Evolutionary conservation across 2,329 filamentous ascomycete species (phyloP).

Genomic region (Ascochyta viciae-villosae): DNA sequence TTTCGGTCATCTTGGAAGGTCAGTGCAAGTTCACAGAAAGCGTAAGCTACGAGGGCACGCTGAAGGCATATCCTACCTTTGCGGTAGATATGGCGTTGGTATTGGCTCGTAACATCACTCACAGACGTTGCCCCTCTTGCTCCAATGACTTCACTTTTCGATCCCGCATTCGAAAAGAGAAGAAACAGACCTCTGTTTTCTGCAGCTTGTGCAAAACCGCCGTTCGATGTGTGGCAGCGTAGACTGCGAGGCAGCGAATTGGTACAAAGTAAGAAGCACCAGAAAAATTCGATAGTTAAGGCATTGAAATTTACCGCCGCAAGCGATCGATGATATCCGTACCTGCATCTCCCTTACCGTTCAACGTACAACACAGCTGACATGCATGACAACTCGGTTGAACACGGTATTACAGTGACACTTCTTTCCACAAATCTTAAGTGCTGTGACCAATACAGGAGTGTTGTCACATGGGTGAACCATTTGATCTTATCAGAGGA

Average conservation of each 20-base stretch:
- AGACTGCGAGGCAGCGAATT: too few species aligned
- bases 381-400: not conserved
- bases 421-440: not conserved
- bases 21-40: not conserved
- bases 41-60: not conserved
- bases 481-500: not conserved
- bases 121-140: not conserved
- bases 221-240: too few species aligned
- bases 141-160: too few species aligned
- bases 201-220: too few species aligned
- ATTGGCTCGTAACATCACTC: not conserved
- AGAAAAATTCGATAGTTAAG: not conserved
- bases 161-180: too few species aligned
- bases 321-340: not conserved
- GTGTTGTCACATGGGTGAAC: not conserved
- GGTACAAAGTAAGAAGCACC: not conserved
- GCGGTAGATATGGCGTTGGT: not conserved
- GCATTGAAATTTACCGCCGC: not conserved
- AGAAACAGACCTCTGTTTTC: too few species aligned
- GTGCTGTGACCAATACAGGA: not conserved
- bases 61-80: not conserved
- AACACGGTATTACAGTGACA: not conserved
- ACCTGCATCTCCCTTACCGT: slow-evolving; percentile 9
- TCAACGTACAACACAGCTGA: slow-evolving; percentile 1
- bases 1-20: not conserved